Conservation (phyloP, 2,329 filamentous ascomycete genomes). For the Cladosporium cucumerinum region DNA sequence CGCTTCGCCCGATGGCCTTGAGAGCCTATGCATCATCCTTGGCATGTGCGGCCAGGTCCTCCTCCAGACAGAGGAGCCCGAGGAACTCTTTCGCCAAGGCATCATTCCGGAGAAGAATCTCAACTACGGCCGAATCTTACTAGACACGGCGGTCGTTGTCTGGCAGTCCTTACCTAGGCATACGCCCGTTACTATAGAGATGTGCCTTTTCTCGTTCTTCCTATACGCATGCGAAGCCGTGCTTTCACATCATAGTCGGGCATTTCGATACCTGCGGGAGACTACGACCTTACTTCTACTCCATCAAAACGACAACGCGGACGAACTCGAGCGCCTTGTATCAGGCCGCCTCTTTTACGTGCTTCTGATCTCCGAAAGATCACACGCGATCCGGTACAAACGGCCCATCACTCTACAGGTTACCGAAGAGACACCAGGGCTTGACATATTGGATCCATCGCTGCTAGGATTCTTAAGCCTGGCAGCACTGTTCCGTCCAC, state of each 20-base stretch:
- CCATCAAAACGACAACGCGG: not conserved
- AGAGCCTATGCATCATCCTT: not conserved
- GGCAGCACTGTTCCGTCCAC: conserved; percentile 2
- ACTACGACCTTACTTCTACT: conserved; percentile 2
- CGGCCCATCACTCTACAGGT: conserved; percentile 6
- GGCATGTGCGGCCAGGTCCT: conserved; percentile 13
- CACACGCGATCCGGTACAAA: conserved; percentile 4
- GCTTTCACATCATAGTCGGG: conserved; percentile 7
- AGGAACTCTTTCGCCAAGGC: conserved; percentile 1
- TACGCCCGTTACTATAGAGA: not conserved
- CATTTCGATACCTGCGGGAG: conserved; percentile 9
- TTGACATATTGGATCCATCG: not conserved
- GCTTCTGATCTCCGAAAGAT: conserved; percentile 7
- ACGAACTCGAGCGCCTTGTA: not conserved
- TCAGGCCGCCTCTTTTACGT: conserved; percentile 6
- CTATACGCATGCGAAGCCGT: conserved; percentile 11
- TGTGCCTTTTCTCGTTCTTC: conserved; percentile 13
- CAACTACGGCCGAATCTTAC: not conserved
- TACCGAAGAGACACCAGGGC: not conserved
- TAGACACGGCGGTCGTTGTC: not conserved
- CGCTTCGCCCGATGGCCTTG: conserved; percentile 1
- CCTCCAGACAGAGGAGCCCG: conserved; percentile 7
- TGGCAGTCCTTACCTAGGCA: conserved; percentile 6
- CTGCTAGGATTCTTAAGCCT: conserved; percentile 1
- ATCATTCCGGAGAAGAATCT: conserved; percentile 6